Evolutionary conservation across 805 yeast species (phyloP), one percentile per base, ranked within the genome.

Genomic region (Teunomyces panamensis): DNA sequence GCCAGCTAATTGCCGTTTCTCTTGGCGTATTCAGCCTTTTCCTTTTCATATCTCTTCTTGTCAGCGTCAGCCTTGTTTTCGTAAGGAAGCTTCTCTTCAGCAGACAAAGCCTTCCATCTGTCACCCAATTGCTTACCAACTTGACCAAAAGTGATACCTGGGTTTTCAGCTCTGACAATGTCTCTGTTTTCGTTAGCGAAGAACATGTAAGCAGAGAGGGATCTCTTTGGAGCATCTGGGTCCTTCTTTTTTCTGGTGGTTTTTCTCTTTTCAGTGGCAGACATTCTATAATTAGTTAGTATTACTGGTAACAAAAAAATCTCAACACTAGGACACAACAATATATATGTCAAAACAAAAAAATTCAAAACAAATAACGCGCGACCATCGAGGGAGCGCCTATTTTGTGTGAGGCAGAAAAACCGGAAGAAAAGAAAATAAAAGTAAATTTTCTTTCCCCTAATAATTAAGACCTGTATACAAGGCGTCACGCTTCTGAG

Each of bases 181-280:
- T 92, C 97, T 80, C 99, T 91, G 81, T 88, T 87, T 66, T 90
- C 97, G 69, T 89, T 90, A 61, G 99, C 98, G 67, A 91, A 94
- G 83, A 89, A 92, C 98, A 94, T 91, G 84, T 92, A 94, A 43
- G 98, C 97, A 51, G 97, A 89, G 68, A 94, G 77, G 24, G 97
- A 89, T 75, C 98, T 89, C 89, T 94, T 94, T 71, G 99, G 99
- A 56, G 99, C 99, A 73, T 92, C 91, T 77, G 99, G 96, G 72
- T 89, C 96, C 77, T 73, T 73, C 75, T 73, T 73, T 63, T 73
- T 73, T 71, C 78, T 73, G 48, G 72, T 60, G 46, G 73, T 49
- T 56, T 67, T 73, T 65, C 69, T 73, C 59, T 65, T 73, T 60
- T 73, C 78, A 51, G 73, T 46, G 27, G 56, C 37, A 37, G 55